A percentile compares a stretch with the other conserved stretches of the same genome.
These are phyloP conservation scores for Rehmannia glutinosa DNA, from an alignment of 257 asterid genomes.

Conservation along the genomic window DNA sequence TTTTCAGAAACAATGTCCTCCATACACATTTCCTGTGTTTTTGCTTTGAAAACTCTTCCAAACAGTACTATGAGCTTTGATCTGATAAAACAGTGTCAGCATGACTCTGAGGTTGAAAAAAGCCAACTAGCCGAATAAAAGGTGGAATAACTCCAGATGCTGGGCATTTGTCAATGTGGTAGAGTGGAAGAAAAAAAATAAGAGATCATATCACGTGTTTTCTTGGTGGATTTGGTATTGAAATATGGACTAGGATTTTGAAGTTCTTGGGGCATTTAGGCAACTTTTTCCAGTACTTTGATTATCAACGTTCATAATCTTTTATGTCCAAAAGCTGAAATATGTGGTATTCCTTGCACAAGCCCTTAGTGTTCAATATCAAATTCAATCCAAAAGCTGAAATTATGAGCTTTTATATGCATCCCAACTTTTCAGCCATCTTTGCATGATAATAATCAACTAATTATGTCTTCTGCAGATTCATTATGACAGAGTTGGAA, in stretches of 20 bases:
- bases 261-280: background rate
- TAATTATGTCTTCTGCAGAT: slow-evolving; percentile 46
- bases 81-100: no score
- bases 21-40: no score
- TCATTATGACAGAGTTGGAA: slow-evolving; percentile 87
- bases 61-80: no score
- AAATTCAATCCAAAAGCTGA: background rate
- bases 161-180: background rate
- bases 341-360: background rate
- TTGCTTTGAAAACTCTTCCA: no score
- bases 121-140: background rate
- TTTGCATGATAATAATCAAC: slow-evolving; percentile 8
- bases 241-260: background rate
- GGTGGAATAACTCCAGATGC: background rate
- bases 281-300: background rate
- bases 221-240: background rate
- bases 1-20: background rate
- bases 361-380: background rate
- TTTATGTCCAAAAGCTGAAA: background rate
- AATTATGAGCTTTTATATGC: background rate
- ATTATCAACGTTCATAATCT: background rate
- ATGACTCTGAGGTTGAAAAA: background rate
- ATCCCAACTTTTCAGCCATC: background rate
- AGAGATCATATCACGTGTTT: background rate
- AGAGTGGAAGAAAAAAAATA: background rate